These are phyloP conservation scores for Acanthamoeba royreba DNA, from an alignment of 208 protist genomes.

Conservation along the genomic window DNA sequence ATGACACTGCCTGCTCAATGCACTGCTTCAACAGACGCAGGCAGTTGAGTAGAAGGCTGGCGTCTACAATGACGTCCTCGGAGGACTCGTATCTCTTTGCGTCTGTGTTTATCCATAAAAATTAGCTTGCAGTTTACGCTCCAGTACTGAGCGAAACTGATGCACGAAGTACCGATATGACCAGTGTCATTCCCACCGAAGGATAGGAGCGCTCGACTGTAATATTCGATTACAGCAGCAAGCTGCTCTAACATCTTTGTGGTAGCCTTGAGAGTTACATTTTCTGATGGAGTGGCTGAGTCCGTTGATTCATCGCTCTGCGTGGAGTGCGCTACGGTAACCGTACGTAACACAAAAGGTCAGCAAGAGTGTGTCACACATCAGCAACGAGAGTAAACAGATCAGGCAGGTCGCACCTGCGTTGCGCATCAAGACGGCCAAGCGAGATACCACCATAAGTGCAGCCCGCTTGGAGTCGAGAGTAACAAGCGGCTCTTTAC, in stretches of 20 bases:
- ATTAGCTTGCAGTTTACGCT: background rate
- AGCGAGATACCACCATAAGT: background rate
- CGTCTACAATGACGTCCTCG: background rate
- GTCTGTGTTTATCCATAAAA: too few relatives aligned
- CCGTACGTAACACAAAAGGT: too few relatives aligned
- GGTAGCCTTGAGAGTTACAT: background rate
- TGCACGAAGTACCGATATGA: too few relatives aligned
- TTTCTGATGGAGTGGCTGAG: background rate
- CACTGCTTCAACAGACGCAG: background rate
- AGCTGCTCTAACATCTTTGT: background rate
- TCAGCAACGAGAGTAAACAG: too few relatives aligned
- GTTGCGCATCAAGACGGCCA: background rate
- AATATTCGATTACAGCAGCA: background rate
- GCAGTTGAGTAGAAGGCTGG: background rate
- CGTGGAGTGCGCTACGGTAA: background rate
- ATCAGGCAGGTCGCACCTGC: too few relatives aligned
- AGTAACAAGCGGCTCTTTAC: background rate
- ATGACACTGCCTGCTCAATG: background rate
- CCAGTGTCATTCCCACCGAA: too few relatives aligned
- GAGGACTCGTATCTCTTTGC: background rate
- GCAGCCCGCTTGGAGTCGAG: background rate
- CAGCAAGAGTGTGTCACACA: too few relatives aligned
- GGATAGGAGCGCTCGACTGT: background rate
- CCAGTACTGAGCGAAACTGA: too few relatives aligned
- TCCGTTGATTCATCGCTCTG: background rate